Evolutionary conservation across 441 rosid species (phyloP).

Genomic region (Populus hybrid): DNA sequence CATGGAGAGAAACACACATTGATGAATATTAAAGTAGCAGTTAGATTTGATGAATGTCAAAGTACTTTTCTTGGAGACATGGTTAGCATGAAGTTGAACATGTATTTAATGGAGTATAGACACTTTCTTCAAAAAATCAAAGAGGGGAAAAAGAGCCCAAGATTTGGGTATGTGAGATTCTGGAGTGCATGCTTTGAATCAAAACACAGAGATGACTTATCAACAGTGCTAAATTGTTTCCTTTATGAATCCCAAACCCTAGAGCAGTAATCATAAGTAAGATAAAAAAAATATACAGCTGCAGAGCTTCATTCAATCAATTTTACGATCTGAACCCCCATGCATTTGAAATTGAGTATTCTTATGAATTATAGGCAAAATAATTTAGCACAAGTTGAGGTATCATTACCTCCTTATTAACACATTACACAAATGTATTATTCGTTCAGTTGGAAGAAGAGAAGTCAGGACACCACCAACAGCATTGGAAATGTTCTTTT

Average conservation of each 20-base stretch:
- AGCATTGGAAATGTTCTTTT: conserved; percentile 71
- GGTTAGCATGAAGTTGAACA: not conserved
- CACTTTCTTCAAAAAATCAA: not conserved
- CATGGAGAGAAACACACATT: not conserved
- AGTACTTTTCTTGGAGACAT: not conserved
- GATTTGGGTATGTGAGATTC: not conserved
- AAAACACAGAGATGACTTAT: not conserved
- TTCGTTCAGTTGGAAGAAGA: conserved; percentile 80
- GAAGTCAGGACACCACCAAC: conserved; percentile 71
- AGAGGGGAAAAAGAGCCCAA: not conserved
- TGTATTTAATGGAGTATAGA: not conserved
- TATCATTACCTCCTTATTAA: conserved; percentile 80
- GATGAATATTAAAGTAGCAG: not conserved
- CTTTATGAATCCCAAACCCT: not conserved
- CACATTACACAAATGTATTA: conserved; percentile 76
- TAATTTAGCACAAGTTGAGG: conserved; percentile 4
- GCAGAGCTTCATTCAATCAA: not conserved
- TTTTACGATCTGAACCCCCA: not conserved
- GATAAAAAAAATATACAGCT: not conserved
- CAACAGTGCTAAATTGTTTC: not conserved
- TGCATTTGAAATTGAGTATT: conserved; percentile 1
- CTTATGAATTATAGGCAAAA: not conserved
- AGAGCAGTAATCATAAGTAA: not conserved
- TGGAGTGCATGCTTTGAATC: not conserved
- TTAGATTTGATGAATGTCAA: not conserved